phyloP scores from a whole-genome alignment of 371 early-diverging fungal species.

The Mucor lusitanicus region DNA sequence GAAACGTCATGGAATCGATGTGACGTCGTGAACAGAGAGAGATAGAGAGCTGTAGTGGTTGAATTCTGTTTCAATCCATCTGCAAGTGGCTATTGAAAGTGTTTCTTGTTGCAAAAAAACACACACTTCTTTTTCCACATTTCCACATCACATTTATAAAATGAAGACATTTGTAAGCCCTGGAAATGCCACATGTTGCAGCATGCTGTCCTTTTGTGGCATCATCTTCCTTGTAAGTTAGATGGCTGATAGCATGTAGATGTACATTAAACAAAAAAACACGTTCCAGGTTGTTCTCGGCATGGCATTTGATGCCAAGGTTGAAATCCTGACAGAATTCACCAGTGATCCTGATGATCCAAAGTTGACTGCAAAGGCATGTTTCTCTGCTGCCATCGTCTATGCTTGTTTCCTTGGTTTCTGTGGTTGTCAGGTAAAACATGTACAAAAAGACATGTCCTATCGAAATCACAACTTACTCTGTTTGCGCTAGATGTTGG shows the following conservation, averaged over 20 bases:
- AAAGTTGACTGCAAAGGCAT: constrained; percentile 62
- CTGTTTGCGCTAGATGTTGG: constrained; percentile 29
- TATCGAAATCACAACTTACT: background rate
- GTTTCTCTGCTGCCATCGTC: constrained; percentile 68
- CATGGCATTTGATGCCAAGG: constrained; percentile 62
- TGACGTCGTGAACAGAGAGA: background rate
- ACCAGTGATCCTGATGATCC: constrained; percentile 68
- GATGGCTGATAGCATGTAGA: background rate
- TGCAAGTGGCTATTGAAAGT: background rate
- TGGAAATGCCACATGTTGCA: constrained; percentile 26
- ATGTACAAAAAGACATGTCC: background rate
- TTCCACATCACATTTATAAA: background rate
- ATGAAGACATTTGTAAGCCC: constrained; percentile 38
- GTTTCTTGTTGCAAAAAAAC: background rate
- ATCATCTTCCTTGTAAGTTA: constrained; percentile 32
- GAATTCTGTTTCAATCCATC: background rate
- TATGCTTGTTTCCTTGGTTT: constrained; percentile 70
- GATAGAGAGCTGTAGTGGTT: background rate
- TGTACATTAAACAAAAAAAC: background rate
- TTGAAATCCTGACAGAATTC: constrained; percentile 65
- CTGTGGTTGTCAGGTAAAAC: constrained; percentile 68
- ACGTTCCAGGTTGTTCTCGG: constrained; percentile 56
- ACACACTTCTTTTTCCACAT: background rate
- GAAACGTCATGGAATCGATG: background rate
- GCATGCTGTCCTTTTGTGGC: constrained; percentile 29